Evolutionary conservation across 148 eudicot species (phyloP).

Genomic region (Camellia granthamiana): DNA sequence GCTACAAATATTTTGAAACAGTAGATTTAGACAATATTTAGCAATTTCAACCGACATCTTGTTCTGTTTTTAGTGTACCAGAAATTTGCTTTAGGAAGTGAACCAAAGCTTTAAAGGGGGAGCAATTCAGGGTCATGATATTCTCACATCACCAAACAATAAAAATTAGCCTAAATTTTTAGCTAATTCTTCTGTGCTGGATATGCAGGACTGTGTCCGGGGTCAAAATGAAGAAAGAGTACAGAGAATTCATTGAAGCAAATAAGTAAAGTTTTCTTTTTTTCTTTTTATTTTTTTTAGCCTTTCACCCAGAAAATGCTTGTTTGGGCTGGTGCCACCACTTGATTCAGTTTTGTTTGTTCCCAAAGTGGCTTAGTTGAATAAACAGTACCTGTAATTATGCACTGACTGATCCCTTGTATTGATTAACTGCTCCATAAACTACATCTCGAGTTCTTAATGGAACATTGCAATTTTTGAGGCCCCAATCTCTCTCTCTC

Average conservation of each 20-base stretch:
- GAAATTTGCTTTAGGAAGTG: neutral
- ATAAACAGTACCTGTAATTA: slow-evolving; percentile 13
- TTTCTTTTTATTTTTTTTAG: neutral
- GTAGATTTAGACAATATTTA: neutral
- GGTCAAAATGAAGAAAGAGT: slow-evolving; percentile 99
- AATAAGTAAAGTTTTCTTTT: slow-evolving; percentile 48
- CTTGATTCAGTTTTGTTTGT: slow-evolving; percentile 40
- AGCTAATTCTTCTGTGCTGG: slow-evolving; percentile 14
- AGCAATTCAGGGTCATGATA: neutral
- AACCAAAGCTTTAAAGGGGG: neutral
- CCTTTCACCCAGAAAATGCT: slow-evolving; percentile 1
- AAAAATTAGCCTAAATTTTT: slow-evolving; percentile 27
- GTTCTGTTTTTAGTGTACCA: neutral
- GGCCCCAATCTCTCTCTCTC: neutral
- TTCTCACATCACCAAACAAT: neutral
- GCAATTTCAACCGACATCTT: neutral
- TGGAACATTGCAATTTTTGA: slow-evolving; percentile 11
- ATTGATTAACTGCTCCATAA: slow-evolving; percentile 4
- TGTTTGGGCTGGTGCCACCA: slow-evolving; percentile 20
- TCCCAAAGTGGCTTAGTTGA: slow-evolving; percentile 20
- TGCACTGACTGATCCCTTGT: neutral
- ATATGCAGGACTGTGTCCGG: slow-evolving; percentile 82
- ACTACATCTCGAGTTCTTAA: slow-evolving; percentile 21
- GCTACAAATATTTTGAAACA: neutral
- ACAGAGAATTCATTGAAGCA: slow-evolving; percentile 82